Evolutionary conservation across 768 basidiomycete species (phyloP).

Genomic region (Ephemerocybe angulata): DNA sequence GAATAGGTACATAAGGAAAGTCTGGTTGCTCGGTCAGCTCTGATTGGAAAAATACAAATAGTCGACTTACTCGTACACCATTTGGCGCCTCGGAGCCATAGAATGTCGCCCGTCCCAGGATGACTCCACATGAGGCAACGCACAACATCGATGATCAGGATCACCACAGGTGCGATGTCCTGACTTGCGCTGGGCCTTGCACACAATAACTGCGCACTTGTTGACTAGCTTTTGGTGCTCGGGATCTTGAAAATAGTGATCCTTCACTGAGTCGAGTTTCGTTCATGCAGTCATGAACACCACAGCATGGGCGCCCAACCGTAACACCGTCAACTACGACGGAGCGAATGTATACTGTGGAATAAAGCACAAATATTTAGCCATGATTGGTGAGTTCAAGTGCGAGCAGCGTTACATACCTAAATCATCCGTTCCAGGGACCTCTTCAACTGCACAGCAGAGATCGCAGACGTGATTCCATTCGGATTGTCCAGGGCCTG

Average conservation of each 20-base stretch:
- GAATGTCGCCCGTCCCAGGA: constrained; percentile 21
- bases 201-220: constrained; percentile 6
- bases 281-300: constrained; percentile 9
- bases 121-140: constrained; percentile 29
- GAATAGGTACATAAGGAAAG: constrained; percentile 16
- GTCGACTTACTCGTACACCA: constrained; percentile 17
- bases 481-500: constrained; percentile 21
- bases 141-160: no score
- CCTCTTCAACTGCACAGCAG: constrained; percentile 14
- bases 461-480: constrained; percentile 24
- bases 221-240: neutral
- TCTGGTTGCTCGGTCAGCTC: constrained; percentile 7
- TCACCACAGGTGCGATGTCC: constrained; percentile 4
- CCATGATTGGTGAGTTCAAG: no score
- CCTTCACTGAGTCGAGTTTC: constrained; percentile 8
- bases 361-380: no score
- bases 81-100: constrained; percentile 19
- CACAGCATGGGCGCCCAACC: constrained; percentile 13
- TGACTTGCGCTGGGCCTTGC: neutral
- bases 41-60: constrained; percentile 7
- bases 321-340: constrained; percentile 17
- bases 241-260: constrained; percentile 10
- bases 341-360: no score
- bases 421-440: no score
- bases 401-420: no score